phyloP scores from a whole-genome alignment of 768 basidiomycete genomes.

The Rhizopogon vinicolor region DNA sequence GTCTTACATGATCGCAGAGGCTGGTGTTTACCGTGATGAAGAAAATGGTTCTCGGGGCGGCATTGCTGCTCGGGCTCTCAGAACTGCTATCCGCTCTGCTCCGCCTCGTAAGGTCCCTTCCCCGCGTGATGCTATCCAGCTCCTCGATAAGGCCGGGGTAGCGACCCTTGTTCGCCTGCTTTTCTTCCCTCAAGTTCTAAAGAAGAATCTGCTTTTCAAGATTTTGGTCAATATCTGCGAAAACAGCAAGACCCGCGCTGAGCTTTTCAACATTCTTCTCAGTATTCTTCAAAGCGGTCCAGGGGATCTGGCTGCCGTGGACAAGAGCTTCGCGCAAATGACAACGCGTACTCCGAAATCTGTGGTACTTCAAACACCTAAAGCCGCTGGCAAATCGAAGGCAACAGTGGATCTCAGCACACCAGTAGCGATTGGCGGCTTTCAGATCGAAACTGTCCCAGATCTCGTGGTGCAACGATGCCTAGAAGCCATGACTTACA shows the following conservation, averaged over 20 bases:
- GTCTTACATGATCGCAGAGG: conserved; percentile 84
- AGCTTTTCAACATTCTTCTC: conserved; percentile 92
- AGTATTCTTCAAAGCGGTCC: conserved; percentile 93
- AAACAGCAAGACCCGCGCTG: conserved; percentile 85
- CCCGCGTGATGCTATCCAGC: conserved; percentile 85
- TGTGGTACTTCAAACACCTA: conserved; percentile 32
- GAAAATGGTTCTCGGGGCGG: conserved; percentile 28
- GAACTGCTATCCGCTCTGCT: conserved; percentile 17
- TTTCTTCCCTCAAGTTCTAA: conserved; percentile 92
- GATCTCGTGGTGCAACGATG: conserved; percentile 93
- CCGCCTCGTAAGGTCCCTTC: conserved; percentile 45
- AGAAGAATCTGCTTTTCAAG: conserved; percentile 81
- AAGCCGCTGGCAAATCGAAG: conserved; percentile 67
- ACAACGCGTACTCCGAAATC: conserved; percentile 66
- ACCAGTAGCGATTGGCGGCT: conserved; percentile 43
- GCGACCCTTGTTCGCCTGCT: conserved; percentile 87
- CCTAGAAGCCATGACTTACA: conserved; percentile 84
- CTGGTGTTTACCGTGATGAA: conserved; percentile 63
- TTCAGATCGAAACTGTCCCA: conserved; percentile 78
- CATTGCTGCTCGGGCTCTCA: conserved; percentile 10
- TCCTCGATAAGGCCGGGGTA: conserved; percentile 87
- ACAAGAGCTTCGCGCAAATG: conserved; percentile 92
- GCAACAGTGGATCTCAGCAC: conserved; percentile 47
- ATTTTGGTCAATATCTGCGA: conserved; percentile 95
- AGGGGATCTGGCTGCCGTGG: conserved; percentile 86